phyloP scores from a whole-genome alignment of 2,329 filamentous ascomycete genomes.

The Pestalotiopsis fici region DNA sequence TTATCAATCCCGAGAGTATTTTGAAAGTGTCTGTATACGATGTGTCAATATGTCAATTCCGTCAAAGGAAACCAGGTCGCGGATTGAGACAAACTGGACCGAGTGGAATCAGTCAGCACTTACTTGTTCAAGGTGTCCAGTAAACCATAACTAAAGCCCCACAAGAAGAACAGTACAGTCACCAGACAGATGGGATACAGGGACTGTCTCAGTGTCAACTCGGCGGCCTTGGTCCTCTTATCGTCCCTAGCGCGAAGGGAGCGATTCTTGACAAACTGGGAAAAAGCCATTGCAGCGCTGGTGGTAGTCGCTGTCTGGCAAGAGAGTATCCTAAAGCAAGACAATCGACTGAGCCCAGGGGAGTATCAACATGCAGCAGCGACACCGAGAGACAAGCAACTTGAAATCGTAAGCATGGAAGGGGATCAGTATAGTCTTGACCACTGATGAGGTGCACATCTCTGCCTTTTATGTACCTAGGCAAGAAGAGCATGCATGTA shows the following conservation, averaged over 20 bases:
- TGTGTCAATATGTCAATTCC: background rate
- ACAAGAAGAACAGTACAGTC: constrained; percentile 65
- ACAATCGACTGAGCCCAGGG: background rate
- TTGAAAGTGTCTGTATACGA: constrained; percentile 53
- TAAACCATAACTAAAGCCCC: constrained; percentile 60
- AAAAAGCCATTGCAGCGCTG: constrained; percentile 38
- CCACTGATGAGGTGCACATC: background rate
- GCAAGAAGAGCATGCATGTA: background rate
- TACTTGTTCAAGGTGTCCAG: constrained; percentile 48
- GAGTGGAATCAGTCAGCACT: background rate
- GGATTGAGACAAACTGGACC: background rate
- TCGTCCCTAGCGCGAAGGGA: constrained; percentile 40
- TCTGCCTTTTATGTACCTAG: background rate
- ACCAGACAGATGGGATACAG: constrained; percentile 68
- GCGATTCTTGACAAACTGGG: constrained; percentile 44
- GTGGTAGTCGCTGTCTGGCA: background rate
- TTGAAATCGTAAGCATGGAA: background rate
- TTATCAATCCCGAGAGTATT: constrained; percentile 54
- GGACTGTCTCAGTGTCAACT: constrained; percentile 67
- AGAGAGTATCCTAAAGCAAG: background rate
- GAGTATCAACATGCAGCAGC: background rate
- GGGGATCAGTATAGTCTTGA: background rate
- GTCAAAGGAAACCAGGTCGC: background rate
- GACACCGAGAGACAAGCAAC: background rate
- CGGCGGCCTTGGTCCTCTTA: constrained; percentile 53